phyloP scores from a whole-genome alignment of 2,329 filamentous ascomycete species.

The Coniochaeta hoffmannii region DNA sequence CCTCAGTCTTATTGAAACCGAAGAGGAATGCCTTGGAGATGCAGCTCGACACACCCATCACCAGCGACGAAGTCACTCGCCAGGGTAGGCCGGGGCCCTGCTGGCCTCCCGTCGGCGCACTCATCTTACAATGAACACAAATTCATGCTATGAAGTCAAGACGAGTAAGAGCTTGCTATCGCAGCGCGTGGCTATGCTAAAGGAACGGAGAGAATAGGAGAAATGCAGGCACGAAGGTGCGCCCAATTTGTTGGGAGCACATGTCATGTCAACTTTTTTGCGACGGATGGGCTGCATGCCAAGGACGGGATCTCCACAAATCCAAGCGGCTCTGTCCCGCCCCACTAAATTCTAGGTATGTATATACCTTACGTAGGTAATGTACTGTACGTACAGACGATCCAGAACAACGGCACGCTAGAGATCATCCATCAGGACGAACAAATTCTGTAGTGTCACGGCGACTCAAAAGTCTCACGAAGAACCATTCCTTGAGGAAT shows the following conservation, averaged over 20 bases:
- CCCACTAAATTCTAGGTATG: too few species aligned
- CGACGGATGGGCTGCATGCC: neutral
- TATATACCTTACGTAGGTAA: too few species aligned
- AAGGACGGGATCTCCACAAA: neutral
- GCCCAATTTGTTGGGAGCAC: neutral
- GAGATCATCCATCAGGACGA: too few species aligned
- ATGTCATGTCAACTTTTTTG: neutral
- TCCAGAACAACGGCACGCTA: neutral
- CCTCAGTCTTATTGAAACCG: constrained; percentile 66
- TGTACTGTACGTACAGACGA: too few species aligned
- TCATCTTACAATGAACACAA: neutral
- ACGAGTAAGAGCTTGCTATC: neutral
- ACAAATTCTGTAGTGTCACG: too few species aligned
- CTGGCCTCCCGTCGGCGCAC: constrained; percentile 16
- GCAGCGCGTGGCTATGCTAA: neutral
- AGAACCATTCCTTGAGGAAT: too few species aligned
- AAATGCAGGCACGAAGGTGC: neutral
- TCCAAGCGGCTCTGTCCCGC: too few species aligned
- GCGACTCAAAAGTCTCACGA: too few species aligned
- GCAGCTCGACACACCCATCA: constrained; percentile 66
- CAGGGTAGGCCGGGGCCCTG: constrained; percentile 55
- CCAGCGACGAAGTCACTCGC: constrained; percentile 64
- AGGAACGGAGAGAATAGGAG: neutral
- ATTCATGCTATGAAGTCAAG: neutral
- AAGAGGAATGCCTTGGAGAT: constrained; percentile 70